Evolutionary conservation across 148 eudicot genomes (phyloP), one percentile per base, ranked within the genome.

Genomic region (Polygonum aviculare): DNA sequence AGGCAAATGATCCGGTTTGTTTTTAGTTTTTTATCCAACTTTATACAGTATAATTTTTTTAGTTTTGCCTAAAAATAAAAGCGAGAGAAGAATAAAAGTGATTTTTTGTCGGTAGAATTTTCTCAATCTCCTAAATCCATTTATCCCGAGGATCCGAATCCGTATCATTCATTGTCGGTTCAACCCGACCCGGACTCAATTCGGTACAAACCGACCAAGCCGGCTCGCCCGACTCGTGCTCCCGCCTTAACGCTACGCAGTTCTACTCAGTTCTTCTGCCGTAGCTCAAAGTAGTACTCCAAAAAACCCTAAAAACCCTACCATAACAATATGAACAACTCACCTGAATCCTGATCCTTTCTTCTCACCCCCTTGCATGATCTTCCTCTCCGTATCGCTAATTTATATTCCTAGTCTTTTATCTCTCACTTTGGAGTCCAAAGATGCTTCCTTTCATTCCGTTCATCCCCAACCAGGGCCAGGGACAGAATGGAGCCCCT

Each of bases 381-480:
- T 14, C 19, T 51, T 51, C 67, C 15, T 22, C 2, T 36, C 14
- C 2, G 67, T 60, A 60, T 60, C 67, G 26, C 12, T 12, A 60
- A 31, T 60, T 60, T 26, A 14, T 7, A 26, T 26, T 60, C 15
- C 5, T 60, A 60, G n/a, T 33, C 71, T 18, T 26, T 26, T 39
- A 33, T 65, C 40, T 26, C 35, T 5, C 71, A 36, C 71, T 65
- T 65, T 36, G 9, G 71, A 65, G 8, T 35, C 18, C 41, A 59
- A 77, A 12, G 44, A 84, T 81, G 84, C 82, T 60, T 71, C 84
- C 84, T 36, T 81, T 77, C 36, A 47, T 2, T 62, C 83, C 79
- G 12, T 79, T 77, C 48, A 45, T 44, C 38, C 48, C 69, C 47
- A 79, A 76, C 72, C 83, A 78, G 54, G 19, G 51, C 16, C 57